Percentiles rank a stretch among this genome's conserved stretches.
phyloP scores from a whole-genome alignment of 495 filamentous ascomycete species.

The Amphirosellinia nigrospora region DNA sequence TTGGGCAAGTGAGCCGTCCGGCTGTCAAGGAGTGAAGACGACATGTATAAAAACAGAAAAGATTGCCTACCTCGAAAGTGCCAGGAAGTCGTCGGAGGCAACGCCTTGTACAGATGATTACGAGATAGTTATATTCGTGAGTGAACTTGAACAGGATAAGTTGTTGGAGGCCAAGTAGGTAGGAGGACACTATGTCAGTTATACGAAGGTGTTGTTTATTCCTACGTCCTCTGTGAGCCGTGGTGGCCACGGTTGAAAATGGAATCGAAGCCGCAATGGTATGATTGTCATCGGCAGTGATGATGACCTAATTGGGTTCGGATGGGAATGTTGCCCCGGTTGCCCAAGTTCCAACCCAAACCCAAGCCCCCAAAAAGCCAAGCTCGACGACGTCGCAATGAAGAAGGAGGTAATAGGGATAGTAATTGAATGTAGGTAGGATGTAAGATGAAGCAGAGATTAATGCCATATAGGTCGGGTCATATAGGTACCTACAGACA shows the following conservation, averaged over 20 bases:
- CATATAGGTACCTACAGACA: conserved; percentile 9
- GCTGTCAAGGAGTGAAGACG: not conserved
- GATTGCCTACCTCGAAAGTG: not conserved
- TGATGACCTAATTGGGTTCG: conserved; percentile 19
- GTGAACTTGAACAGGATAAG: not conserved
- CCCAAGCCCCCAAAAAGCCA: not conserved
- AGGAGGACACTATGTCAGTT: not conserved
- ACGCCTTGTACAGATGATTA: not conserved
- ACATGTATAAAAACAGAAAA: not conserved
- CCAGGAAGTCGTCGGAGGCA: not conserved
- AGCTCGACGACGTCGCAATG: not conserved
- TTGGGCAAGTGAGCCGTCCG: not conserved
- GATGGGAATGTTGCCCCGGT: not conserved
- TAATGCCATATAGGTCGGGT: not conserved
- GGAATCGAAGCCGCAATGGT: not conserved
- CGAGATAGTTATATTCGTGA: not conserved
- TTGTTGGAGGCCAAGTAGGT: not conserved
- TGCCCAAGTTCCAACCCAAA: conserved; percentile 2
- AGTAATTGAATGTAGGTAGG: not conserved
- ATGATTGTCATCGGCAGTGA: conserved; percentile 11
- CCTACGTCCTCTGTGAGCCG: not conserved
- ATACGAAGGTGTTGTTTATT: not conserved
- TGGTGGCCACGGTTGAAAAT: not conserved
- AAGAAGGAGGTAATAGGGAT: not conserved
- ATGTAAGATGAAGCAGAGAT: not conserved